Percentiles rank a stretch among this genome's conserved stretches.
Conservation (phyloP, 768 basidiomycete species). For the Kwoniella pini region DNA sequence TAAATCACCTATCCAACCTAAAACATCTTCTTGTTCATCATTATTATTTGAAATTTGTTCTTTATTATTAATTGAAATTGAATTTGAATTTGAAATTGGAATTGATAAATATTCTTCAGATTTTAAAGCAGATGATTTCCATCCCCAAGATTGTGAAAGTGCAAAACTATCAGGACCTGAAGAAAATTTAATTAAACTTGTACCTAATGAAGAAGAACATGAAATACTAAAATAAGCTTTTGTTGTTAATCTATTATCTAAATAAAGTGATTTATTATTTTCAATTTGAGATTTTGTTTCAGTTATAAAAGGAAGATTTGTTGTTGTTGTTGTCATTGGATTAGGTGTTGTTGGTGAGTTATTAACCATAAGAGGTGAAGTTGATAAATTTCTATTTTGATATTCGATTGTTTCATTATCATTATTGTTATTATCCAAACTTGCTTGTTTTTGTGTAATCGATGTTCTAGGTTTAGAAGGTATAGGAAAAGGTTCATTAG, state of each 20-base stretch:
- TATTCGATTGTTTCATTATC: slow-evolving; percentile 38
- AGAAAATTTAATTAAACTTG: slow-evolving; percentile 77
- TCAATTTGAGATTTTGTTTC: background rate
- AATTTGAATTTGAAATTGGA: background rate
- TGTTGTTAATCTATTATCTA: slow-evolving; percentile 40
- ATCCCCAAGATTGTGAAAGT: slow-evolving; percentile 88
- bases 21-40: slow-evolving; percentile 51
- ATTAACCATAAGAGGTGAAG: slow-evolving; percentile 8
- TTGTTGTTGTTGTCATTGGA: background rate
- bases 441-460: background rate
- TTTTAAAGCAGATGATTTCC: slow-evolving; percentile 69
- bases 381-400: slow-evolving; percentile 18
- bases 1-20: slow-evolving; percentile 56
- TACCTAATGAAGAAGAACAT: slow-evolving; percentile 77
- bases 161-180: slow-evolving; percentile 84
- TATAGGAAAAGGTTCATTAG: slow-evolving; percentile 73
- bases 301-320: background rate
- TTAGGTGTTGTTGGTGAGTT: background rate
- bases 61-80: background rate
- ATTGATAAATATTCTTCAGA: slow-evolving; percentile 58
- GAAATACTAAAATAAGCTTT: slow-evolving; percentile 78
- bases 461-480: slow-evolving; percentile 61
- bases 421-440: background rate
- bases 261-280: slow-evolving; percentile 20
- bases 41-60: background rate